A percentile compares a stretch with the other conserved stretches of the same genome.
phyloP scores from a whole-genome alignment of 2,329 filamentous ascomycete species.

The Hypomyces rosellus region DNA sequence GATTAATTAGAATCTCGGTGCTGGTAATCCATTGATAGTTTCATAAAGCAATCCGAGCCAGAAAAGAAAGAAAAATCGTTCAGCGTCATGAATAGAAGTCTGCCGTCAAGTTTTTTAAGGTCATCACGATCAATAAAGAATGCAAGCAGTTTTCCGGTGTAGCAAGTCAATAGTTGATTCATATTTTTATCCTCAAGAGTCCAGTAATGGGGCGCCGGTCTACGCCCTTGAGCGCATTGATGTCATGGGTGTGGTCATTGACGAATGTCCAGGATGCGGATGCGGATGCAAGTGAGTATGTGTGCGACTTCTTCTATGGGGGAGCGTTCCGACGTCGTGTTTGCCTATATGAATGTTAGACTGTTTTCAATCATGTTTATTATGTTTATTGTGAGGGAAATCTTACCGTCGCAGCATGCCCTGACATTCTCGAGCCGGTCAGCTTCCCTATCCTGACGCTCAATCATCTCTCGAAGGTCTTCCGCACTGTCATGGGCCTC shows the following conservation, averaged over 20 bases:
- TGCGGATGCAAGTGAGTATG: constrained; percentile 29
- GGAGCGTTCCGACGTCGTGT: constrained; percentile 63
- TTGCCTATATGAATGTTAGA: constrained; percentile 47
- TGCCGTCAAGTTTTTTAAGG: constrained; percentile 4
- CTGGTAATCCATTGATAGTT: no score
- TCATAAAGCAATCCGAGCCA: neutral
- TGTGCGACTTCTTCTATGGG: constrained; percentile 41
- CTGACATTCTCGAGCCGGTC: constrained; percentile 89
- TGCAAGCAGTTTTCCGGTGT: constrained; percentile 6
- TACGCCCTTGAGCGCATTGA: constrained; percentile 32
- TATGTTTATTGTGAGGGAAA: neutral
- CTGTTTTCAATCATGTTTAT: neutral
- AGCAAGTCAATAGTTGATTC: constrained; percentile 9
- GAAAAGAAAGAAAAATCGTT: constrained; percentile 8
- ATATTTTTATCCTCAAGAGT: constrained; percentile 6
- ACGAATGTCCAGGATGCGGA: constrained; percentile 24
- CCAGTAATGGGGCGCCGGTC: constrained; percentile 10
- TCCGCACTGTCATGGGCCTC: constrained; percentile 73
- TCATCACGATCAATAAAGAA: neutral
- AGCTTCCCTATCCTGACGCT: constrained; percentile 67
- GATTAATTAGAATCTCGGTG: no score
- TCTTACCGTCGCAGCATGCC: constrained; percentile 92
- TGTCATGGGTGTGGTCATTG: constrained; percentile 28
- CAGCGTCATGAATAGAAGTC: constrained; percentile 9
- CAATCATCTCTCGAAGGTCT: constrained; percentile 73